Conservation (phyloP, 306 rosid genomes). For the Abrus pulchellus region DNA sequence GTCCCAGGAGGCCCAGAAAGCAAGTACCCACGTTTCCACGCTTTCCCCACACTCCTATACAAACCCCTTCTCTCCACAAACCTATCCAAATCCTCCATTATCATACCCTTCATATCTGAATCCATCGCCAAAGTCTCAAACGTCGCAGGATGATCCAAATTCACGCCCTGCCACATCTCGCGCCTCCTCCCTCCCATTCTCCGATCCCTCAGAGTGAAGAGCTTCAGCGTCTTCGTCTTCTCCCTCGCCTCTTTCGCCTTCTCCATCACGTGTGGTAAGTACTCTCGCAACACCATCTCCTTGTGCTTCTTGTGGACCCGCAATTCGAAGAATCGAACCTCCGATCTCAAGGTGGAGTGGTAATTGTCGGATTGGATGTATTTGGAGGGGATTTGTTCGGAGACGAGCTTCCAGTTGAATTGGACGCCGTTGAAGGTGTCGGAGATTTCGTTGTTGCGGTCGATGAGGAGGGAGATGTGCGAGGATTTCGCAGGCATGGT, state of each 20-base stretch:
- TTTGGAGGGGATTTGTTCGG: slow-evolving; percentile 10
- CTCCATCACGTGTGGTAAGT: slow-evolving; percentile 51
- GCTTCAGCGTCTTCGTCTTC: slow-evolving; percentile 44
- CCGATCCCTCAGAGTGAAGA: slow-evolving; percentile 23
- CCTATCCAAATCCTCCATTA: slow-evolving; percentile 45
- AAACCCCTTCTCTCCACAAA: slow-evolving; percentile 48
- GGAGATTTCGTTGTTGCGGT: slow-evolving; percentile 38
- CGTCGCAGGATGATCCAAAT: slow-evolving; percentile 47
- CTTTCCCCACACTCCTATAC: slow-evolving; percentile 54
- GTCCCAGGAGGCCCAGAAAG: slow-evolving; percentile 55
- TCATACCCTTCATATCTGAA: slow-evolving; percentile 39
- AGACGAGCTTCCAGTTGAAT: slow-evolving; percentile 49
- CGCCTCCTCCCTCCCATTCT: neutral
- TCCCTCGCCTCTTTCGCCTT: slow-evolving; percentile 42
- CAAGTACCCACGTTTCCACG: slow-evolving; percentile 58
- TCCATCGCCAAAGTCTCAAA: slow-evolving; percentile 54
- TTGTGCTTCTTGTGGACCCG: slow-evolving; percentile 44
- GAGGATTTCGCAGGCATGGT: slow-evolving; percentile 38
- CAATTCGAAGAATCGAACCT: slow-evolving; percentile 38
- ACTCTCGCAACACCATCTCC: slow-evolving; percentile 41
- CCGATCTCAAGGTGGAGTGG: neutral
- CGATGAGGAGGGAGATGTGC: slow-evolving; percentile 35
- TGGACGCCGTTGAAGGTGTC: slow-evolving; percentile 47
- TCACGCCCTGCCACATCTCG: slow-evolving; percentile 45
- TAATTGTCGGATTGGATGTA: neutral